These are phyloP conservation scores for Rhizophora apiculata DNA, from an alignment of 345 rosid species.

Conservation along the genomic window DNA sequence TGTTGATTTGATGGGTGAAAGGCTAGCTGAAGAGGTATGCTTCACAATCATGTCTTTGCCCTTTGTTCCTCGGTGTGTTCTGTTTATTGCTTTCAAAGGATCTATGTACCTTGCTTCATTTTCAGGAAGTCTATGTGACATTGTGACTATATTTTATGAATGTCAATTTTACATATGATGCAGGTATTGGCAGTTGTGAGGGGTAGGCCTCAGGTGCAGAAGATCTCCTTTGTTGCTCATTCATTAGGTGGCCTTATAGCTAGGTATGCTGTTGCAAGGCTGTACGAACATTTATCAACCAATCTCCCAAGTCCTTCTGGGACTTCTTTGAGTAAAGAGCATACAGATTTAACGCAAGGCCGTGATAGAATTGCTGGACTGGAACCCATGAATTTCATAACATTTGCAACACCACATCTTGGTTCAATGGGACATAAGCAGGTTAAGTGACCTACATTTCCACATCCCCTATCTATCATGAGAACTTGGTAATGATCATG, in stretches of 20 bases:
- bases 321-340: constrained; percentile 18
- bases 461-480: background rate
- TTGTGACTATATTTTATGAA: background rate
- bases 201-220: constrained; percentile 50
- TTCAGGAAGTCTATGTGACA: background rate
- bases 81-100: constrained; percentile 1
- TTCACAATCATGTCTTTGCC: background rate
- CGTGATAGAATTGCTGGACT: constrained; percentile 67
- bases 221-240: constrained; percentile 94
- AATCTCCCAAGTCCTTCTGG: constrained; percentile 11
- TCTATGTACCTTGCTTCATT: background rate
- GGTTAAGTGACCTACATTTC: constrained; percentile 38
- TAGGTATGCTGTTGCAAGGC: constrained; percentile 87
- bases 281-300: constrained; percentile 41
- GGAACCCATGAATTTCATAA: constrained; percentile 90
- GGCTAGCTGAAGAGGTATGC: constrained; percentile 86
- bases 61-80: background rate
- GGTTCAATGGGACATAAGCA: constrained; percentile 89
- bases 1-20: constrained; percentile 89
- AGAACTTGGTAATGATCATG: background rate
- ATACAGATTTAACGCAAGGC: constrained; percentile 20
- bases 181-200: constrained; percentile 71
- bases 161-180: constrained; percentile 18
- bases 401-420: constrained; percentile 96
- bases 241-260: constrained; percentile 96